A percentile compares a stretch with the other conserved stretches of the same genome.
phyloP scores from a whole-genome alignment of 352 stramenopile species.

The Thalassiosira livingstoniorum region DNA sequence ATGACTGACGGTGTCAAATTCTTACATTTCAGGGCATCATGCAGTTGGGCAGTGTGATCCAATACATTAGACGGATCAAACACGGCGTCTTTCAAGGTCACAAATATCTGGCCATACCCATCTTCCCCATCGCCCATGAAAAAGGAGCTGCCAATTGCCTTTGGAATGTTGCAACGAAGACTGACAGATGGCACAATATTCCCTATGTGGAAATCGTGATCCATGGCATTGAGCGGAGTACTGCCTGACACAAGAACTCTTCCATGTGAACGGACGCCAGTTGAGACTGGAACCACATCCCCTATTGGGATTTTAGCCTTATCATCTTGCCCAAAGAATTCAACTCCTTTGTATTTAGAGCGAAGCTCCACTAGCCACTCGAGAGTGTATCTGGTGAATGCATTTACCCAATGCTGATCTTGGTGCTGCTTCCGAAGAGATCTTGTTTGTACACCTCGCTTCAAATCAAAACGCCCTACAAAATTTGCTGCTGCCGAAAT shows the following conservation, averaged over 20 bases:
- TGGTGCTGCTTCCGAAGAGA: slow-evolving; percentile 28
- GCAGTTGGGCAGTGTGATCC: slow-evolving; percentile 29
- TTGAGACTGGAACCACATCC: slow-evolving; percentile 29
- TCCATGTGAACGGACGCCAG: slow-evolving; percentile 15
- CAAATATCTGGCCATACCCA: slow-evolving; percentile 22
- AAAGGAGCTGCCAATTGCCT: slow-evolving; percentile 24
- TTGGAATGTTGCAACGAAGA: slow-evolving; percentile 35
- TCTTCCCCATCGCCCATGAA: slow-evolving; percentile 17
- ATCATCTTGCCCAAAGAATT: slow-evolving; percentile 40
- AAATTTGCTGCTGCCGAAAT: slow-evolving; percentile 11
- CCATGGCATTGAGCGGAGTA: background rate
- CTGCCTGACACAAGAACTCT: slow-evolving; percentile 10
- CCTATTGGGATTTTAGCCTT: slow-evolving; percentile 42
- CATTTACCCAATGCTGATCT: slow-evolving; percentile 40
- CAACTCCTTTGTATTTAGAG: slow-evolving; percentile 1
- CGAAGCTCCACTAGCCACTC: slow-evolving; percentile 42
- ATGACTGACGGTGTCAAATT: slow-evolving; percentile 14
- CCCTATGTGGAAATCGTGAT: slow-evolving; percentile 32
- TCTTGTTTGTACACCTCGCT: slow-evolving; percentile 5
- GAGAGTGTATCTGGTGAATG: slow-evolving; percentile 21
- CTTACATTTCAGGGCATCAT: background rate
- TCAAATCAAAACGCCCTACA: slow-evolving; percentile 12
- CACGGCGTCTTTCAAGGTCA: slow-evolving; percentile 18
- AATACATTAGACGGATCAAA: slow-evolving; percentile 35
- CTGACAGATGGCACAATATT: slow-evolving; percentile 13